Base-by-base conservation (phyloP, 257 asterid genomes). In the Solanum arcanum region DNA sequence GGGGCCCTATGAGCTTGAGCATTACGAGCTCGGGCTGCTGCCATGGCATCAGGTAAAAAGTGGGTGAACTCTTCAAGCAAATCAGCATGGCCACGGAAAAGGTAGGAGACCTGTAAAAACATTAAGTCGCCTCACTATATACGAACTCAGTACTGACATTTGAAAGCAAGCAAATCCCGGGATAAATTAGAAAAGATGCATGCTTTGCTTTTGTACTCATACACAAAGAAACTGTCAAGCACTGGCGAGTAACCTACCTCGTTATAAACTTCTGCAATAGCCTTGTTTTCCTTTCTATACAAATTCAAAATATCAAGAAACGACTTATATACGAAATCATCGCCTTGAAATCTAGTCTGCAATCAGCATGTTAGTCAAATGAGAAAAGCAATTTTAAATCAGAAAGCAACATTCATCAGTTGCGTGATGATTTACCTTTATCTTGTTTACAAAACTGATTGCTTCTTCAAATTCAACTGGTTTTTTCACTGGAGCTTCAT, bases 21-120 rank as follows among this genome's bases (percentile, higher is more conserved):
- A 90, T 60, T 60, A 90, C 88, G 94, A 86, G 86, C 69, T 83
- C 87, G 87, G 15, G 92, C 94, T 83, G 94, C 89, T 39, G 96
- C 96, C 37, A 95, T 89, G 76, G 93, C 86, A 90, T 94, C 95
- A 74, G 99, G 99, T 87, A 97, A 90, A 91, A 97, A 96, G 90
- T 94, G 98, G 87, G 95, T 90, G 92, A 97, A 97, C 91, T 97
- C 99, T 62, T 90, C 97, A 90, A 97, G 99, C 82, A 96, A 94
- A 92, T 97, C 99, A 85, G 92, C 89, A 86, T 97, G 98, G 88
- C 92, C 94, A 85, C 89, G 92, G 89, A 97, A 94, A 81, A 97
- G 99, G 91, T 89, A 90, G 81, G 98, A 92, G 88, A 96, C 99
- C 99, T 97, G 91, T 90, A 90, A 91, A 90, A 78, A 78, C 84